Conservation (phyloP, 2,329 filamentous ascomycete genomes). For the Aschersonia sp. region DNA sequence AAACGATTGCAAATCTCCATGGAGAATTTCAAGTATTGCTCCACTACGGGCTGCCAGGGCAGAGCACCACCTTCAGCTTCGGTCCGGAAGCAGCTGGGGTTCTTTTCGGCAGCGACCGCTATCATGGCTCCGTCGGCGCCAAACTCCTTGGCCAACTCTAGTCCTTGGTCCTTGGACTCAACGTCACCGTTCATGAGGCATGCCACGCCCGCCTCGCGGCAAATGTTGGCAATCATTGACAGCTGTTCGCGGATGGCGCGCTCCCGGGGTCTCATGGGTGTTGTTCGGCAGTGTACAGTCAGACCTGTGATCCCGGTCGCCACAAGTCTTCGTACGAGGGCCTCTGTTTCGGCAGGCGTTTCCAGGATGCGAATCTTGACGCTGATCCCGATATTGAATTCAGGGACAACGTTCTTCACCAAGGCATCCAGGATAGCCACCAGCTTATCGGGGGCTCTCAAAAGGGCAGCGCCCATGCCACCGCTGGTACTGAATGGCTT, state of each 20-base stretch:
- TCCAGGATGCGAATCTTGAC: slow-evolving; percentile 91
- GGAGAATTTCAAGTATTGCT: slow-evolving; percentile 56
- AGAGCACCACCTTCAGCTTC: slow-evolving; percentile 53
- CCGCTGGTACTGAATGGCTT: slow-evolving; percentile 90
- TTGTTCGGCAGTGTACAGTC: slow-evolving; percentile 91
- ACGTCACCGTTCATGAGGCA: slow-evolving; percentile 97
- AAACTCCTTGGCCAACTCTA: slow-evolving; percentile 58
- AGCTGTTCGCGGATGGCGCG: slow-evolving; percentile 76
- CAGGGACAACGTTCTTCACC: slow-evolving; percentile 60
- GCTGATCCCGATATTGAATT: slow-evolving; percentile 81
- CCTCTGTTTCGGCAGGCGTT: slow-evolving; percentile 58
- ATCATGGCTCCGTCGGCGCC: slow-evolving; percentile 96
- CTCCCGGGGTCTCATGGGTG: slow-evolving; percentile 86
- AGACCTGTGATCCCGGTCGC: slow-evolving; percentile 82
- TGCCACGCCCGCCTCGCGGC: slow-evolving; percentile 71
- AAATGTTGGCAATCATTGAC: slow-evolving; percentile 67
- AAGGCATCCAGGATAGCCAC: slow-evolving; percentile 71
- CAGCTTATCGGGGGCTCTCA: slow-evolving; percentile 72
- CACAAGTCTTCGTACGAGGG: slow-evolving; percentile 63
- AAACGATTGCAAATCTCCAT: slow-evolving; percentile 74
- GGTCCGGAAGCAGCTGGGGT: slow-evolving; percentile 72
- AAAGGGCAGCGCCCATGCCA: slow-evolving; percentile 88
- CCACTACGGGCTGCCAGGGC: slow-evolving; percentile 64
- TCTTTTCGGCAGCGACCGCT: slow-evolving; percentile 80
- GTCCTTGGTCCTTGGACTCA: slow-evolving; percentile 54